phyloP scores from a whole-genome alignment of 176 grass and related monocot species.

The Oryza nivara region DNA sequence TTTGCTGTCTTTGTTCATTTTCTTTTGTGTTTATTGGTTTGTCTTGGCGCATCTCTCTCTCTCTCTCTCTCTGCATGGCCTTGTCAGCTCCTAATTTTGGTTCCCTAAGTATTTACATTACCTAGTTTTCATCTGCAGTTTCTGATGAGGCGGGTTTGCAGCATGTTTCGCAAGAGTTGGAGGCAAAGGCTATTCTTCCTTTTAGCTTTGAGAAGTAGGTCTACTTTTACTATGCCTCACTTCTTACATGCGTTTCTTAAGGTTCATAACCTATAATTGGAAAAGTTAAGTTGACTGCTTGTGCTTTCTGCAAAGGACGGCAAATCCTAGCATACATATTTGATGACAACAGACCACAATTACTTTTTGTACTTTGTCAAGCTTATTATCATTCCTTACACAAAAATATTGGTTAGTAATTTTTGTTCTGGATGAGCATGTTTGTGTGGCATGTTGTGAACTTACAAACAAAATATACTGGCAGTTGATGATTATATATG shows the following conservation, averaged over 20 bases:
- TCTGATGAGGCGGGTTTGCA: constrained; percentile 83
- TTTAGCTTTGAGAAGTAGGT: constrained; percentile 82
- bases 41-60: background rate
- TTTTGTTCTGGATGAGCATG: too few relatives aligned
- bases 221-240: constrained; percentile 11
- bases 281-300: background rate
- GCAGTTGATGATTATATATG: constrained; percentile 15
- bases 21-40: background rate
- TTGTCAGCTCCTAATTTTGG: background rate
- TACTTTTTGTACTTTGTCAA: background rate
- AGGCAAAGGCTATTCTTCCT: constrained; percentile 74
- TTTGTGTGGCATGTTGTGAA: constrained; percentile 6
- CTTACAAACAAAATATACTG: background rate
- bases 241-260: constrained; percentile 14
- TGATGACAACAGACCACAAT: background rate
- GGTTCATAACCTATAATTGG: background rate
- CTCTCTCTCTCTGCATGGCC: background rate
- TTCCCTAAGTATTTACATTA: constrained; percentile 23
- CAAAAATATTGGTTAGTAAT: background rate
- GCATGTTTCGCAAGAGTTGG: constrained; percentile 85
- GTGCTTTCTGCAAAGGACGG: background rate
- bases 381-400: constrained; percentile 8
- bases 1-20: constrained; percentile 40
- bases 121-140: constrained; percentile 53
- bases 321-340: background rate